Evolutionary conservation across 306 rosid genomes (phyloP).

Genomic region (Medicago ruthenica): DNA sequence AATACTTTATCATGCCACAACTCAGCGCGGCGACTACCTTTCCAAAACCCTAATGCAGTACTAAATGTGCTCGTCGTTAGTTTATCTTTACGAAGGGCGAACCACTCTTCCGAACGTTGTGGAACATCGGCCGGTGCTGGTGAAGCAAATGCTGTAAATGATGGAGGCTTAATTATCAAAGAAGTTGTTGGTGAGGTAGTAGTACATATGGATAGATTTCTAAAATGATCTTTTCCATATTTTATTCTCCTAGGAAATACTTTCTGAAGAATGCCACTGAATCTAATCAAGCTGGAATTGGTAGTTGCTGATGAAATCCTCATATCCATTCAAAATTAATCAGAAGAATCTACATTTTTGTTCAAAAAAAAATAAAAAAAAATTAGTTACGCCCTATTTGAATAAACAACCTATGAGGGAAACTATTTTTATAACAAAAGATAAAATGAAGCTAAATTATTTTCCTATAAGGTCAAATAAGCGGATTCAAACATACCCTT

Average conservation of each 20-base stretch:
- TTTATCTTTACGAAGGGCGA: conserved; percentile 89
- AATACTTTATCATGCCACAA: conserved; percentile 90
- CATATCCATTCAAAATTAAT: conserved; percentile 37
- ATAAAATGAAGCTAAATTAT: too few species aligned
- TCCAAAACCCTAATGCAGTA: conserved; percentile 95
- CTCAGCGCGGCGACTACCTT: conserved; percentile 76
- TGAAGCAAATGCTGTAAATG: conserved; percentile 52
- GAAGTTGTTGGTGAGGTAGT: conserved; percentile 35
- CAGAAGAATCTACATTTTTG: too few species aligned
- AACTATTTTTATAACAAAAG: too few species aligned
- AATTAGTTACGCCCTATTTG: too few species aligned
- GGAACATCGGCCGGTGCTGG: conserved; percentile 54
- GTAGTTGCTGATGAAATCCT: conserved; percentile 53
- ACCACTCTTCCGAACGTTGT: conserved; percentile 95
- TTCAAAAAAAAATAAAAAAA: too few species aligned
- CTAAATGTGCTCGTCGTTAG: conserved; percentile 95
- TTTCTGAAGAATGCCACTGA: conserved; percentile 46
- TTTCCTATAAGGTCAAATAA: too few species aligned
- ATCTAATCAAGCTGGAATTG: conserved; percentile 52
- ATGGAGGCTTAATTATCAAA: conserved; percentile 38
- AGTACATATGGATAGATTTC: conserved; percentile 50
- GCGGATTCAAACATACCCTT: too few species aligned
- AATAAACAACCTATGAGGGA: too few species aligned
- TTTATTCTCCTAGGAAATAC: conserved; percentile 43
- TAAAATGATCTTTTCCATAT: conserved; percentile 30